These are phyloP conservation scores for Nakazawaea sp. DNA, from an alignment of 805 yeast species.

Conservation along the genomic window DNA sequence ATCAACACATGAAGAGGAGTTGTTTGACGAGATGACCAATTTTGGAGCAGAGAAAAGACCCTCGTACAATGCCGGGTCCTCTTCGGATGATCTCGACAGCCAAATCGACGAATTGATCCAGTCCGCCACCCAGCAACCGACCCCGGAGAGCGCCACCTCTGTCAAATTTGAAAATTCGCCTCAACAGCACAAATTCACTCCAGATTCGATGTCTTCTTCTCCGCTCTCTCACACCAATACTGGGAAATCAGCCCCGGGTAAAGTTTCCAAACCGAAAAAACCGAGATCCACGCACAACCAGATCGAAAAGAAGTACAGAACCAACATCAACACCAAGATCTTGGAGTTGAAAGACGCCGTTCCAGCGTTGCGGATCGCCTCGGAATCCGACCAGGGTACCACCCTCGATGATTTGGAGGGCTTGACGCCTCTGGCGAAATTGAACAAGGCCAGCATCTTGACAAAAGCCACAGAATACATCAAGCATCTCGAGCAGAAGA, in stretches of 20 bases:
- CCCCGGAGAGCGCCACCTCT: not conserved
- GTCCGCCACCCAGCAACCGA: slow-evolving; percentile 7
- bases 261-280: slow-evolving; percentile 36
- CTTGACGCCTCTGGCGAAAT: slow-evolving; percentile 63
- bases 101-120: slow-evolving; percentile 8
- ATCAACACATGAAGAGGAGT: not conserved
- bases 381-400: slow-evolving; percentile 32
- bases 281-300: slow-evolving; percentile 67
- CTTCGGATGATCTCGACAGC: not conserved
- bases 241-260: not conserved
- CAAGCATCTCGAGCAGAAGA: slow-evolving; percentile 59
- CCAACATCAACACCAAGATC: slow-evolving; percentile 69
- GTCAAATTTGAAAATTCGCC: not conserved
- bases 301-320: slow-evolving; percentile 75
- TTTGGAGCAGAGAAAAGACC: no score
- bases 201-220: not conserved
- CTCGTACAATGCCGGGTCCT: no score
- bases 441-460: slow-evolving; percentile 73
- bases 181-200: no score
- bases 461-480: slow-evolving; percentile 79
- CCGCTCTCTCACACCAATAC: not conserved
- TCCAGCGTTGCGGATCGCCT: slow-evolving; percentile 64
- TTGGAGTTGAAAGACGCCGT: slow-evolving; percentile 67
- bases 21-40: slow-evolving; percentile 3
- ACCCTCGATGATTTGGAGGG: slow-evolving; percentile 57